Evolutionary conservation across 176 grass and related monocot species (phyloP).

Genomic region (Secale cereale): DNA sequence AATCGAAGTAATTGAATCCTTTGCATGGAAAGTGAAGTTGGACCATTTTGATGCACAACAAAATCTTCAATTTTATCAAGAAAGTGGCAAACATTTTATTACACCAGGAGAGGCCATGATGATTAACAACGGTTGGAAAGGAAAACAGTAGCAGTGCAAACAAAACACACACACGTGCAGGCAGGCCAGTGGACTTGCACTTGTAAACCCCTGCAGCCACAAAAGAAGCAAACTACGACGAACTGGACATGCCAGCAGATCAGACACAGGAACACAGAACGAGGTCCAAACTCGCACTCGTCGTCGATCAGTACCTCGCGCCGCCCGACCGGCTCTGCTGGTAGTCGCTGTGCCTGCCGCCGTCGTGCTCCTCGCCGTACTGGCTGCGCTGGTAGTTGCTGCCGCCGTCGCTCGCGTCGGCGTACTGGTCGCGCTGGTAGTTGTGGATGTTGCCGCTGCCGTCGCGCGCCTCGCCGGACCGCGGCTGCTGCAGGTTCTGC

Average conservation of each 20-base stretch:
- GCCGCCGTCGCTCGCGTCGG: neutral
- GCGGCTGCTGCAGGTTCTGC: neutral
- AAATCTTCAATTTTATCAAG: neutral
- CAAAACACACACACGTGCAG: neutral
- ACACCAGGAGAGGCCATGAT: neutral
- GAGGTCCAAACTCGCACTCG: neutral
- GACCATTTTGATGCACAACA: neutral
- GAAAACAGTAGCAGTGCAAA: neutral
- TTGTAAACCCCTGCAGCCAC: neutral
- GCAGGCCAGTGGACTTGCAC: neutral
- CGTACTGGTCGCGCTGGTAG: neutral
- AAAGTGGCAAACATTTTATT: constrained; percentile 38
- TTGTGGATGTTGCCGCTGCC: neutral
- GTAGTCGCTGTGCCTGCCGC: neutral
- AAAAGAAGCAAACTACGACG: neutral
- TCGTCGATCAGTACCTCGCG: neutral
- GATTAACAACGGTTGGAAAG: neutral
- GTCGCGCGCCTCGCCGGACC: neutral
- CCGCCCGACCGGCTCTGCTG: neutral
- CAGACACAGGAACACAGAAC: neutral
- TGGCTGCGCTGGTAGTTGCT: neutral
- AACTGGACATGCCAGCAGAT: neutral
- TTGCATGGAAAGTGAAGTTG: neutral
- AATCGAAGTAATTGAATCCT: neutral
- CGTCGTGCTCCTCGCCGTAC: neutral